Evolutionary conservation across 139 green algal genomes (phyloP), one percentile per base, ranked within the genome.

Genomic region (Yamagishiella unicocca): DNA sequence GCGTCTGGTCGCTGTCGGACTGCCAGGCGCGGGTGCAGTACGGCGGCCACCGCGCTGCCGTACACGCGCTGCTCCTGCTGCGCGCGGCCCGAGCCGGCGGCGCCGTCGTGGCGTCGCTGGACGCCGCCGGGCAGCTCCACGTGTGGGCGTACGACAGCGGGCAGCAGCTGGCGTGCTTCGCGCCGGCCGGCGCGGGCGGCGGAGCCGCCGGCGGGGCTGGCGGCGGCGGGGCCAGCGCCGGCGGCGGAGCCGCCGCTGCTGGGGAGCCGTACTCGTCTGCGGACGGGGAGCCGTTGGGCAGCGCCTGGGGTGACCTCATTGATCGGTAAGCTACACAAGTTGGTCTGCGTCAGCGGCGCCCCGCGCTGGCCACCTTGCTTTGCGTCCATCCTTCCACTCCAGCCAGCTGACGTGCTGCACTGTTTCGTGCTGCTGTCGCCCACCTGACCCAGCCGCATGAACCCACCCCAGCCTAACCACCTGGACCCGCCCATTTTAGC

Each of bases 21-120:
- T 85, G 78, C 61, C 58, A 74, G 58, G 78, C 78, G 9, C 78
- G 61, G 8, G 78, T 85, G 55, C 78, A 85, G 78, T 85, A 85
- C 38, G 61, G 40, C 78, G 78, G 78, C 4, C 78, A 85, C 38
- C 58, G 78, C 5, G 40, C 78, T 22, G 38, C 58, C 27, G 58
- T 85, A 10, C 42, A 54, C 21, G 29, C 31, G 40, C 37, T 85
- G 78, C 24, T 62, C 10, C 25, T 75, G 27, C 61, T 85, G 38
- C 58, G 78, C 31, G 58, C 78, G 2, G 58, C 58, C 29, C 58
- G 78, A 8, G 12, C 46, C 76, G 76, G 76, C 76, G 76, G 76
- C 54, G 53, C 54, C 2, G 76, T 83, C 31, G 78, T 53, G 10
- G 78, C 78, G 61, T 85, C 78, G n/a, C 38, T 85, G 21, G 78